Base-by-base conservation (phyloP, 495 filamentous ascomycete species). In the Penicillium coffeae region DNA sequence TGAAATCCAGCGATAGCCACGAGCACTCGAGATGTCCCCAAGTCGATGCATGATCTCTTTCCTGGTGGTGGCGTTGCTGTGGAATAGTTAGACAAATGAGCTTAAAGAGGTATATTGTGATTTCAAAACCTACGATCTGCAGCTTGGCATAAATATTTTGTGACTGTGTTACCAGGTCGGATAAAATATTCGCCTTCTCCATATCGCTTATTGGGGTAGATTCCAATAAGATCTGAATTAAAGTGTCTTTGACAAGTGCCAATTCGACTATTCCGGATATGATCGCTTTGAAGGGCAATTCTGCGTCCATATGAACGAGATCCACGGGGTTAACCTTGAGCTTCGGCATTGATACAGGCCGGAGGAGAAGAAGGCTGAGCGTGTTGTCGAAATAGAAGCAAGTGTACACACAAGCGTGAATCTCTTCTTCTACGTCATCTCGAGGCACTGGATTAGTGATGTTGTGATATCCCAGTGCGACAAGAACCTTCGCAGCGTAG, bases 311-410 rank as follows among this genome's bases (percentile, higher is more conserved):
- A 15, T 58, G 55, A 2, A 68, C 52, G 19, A 68, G 40, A 1
- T 54, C 19, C 3, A 47, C 32, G 3, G 65, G 58, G 2, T 56
- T 46, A 1, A 64, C 52, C 21, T 60, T 60, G 16, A 68, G 54
- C 14, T 58, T 58, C 25, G 65, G 68, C 8, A 71, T 40, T 18
- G 62, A 65, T 6, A 62, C 50, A 1, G 65, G 68, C 9, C 68
- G 65, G 8, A 66, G 57, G 8, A 69, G 61, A 32, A 71, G 64
- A 40, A 69, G 46, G 48, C 68, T 68, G 14, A 71, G 56, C 3
- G 56, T 58, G 18, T 67, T 63, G 43, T 71, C 68, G 15, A 66
- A 58, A 30, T 65, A 65, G 39, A 65, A 71, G 46, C 66, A 68
- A 8, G 42, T 55, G 27, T 62, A 60, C 2, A 64, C 41, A 41